Conservation (phyloP, 768 basidiomycete genomes). For the Rhodotorula graminis region DNA sequence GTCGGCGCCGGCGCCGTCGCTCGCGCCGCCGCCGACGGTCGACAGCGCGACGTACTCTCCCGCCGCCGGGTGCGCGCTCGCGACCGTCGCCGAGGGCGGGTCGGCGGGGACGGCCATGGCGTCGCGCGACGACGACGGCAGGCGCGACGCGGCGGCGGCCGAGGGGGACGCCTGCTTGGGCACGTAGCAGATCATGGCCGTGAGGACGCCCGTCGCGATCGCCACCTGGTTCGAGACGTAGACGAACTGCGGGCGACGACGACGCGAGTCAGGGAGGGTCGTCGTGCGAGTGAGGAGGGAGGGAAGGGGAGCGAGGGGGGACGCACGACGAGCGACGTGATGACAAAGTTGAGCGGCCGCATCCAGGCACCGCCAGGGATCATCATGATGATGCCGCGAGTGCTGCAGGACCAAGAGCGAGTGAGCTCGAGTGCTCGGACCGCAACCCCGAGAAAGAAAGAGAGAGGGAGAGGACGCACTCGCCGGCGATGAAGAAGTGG, state of each 20-base stretch:
- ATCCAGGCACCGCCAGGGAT: slow-evolving; percentile 64
- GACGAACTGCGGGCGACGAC: slow-evolving; percentile 54
- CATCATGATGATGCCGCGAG: slow-evolving; percentile 61
- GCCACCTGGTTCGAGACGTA: slow-evolving; percentile 73
- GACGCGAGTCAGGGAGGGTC: no score
- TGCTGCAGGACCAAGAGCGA: slow-evolving; percentile 15
- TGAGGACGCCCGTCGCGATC: slow-evolving; percentile 67
- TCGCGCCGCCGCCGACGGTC: slow-evolving; percentile 6
- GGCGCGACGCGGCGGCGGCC: background rate
- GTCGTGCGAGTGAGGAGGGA: background rate
- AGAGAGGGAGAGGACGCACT: slow-evolving; percentile 10
- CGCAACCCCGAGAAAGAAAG: slow-evolving; percentile 61
- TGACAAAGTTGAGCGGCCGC: slow-evolving; percentile 70
- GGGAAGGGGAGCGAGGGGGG: no score
- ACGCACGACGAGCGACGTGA: slow-evolving; percentile 59
- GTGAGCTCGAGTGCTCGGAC: slow-evolving; percentile 78
- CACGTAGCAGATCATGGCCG: slow-evolving; percentile 52
- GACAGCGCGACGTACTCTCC: slow-evolving; percentile 35
- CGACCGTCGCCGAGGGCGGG: slow-evolving; percentile 3
- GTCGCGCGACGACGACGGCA: slow-evolving; percentile 32
- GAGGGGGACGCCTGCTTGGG: slow-evolving; percentile 37
- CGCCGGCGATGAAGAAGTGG: slow-evolving; percentile 50
- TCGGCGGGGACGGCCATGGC: slow-evolving; percentile 1
- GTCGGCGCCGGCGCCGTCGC: background rate
- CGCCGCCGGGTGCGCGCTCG: slow-evolving; percentile 1